These are phyloP conservation scores for Eudorina sp. DNA, from an alignment of 139 green algal species.

Conservation along the genomic window DNA sequence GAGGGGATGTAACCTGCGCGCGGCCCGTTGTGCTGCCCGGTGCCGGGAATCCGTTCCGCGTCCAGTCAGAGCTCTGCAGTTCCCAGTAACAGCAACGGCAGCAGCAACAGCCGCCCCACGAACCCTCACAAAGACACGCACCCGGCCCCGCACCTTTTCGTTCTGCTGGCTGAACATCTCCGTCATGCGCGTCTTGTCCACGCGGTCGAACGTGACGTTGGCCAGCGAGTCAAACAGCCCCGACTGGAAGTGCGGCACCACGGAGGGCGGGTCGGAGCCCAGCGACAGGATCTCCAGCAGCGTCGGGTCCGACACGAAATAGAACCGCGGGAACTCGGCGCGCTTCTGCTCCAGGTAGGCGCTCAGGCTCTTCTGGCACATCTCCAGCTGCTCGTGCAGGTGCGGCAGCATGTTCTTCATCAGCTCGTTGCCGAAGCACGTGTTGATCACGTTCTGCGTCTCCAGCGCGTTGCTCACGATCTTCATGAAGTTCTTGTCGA, in stretches of 20 bases:
- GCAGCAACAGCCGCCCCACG: too few species aligned
- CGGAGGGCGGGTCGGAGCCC: slow-evolving; percentile 89
- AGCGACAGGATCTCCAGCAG: slow-evolving; percentile 97
- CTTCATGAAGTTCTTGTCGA: slow-evolving; percentile 98
- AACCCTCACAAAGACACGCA: background rate
- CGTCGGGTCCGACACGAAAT: slow-evolving; percentile 97
- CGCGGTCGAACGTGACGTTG: slow-evolving; percentile 92
- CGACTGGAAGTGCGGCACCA: slow-evolving; percentile 96
- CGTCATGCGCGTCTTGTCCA: slow-evolving; percentile 91
- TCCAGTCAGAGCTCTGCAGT: too few species aligned
- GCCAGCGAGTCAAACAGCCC: slow-evolving; percentile 95
- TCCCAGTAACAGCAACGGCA: too few species aligned
- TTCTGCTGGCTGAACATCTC: slow-evolving; percentile 94
- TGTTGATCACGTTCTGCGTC: slow-evolving; percentile 88
- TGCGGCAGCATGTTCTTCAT: slow-evolving; percentile 94
- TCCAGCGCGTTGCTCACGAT: slow-evolving; percentile 89
- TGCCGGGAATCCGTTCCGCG: too few species aligned
- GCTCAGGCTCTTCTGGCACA: slow-evolving; percentile 94
- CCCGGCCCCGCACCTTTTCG: slow-evolving; percentile 64
- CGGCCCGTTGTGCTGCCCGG: too few species aligned
- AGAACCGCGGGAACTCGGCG: slow-evolving; percentile 96
- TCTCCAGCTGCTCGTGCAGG: slow-evolving; percentile 95
- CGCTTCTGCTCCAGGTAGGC: slow-evolving; percentile 97
- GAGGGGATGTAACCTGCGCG: too few species aligned
- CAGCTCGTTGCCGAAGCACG: slow-evolving; percentile 86